Evolutionary conservation across 208 protist species (phyloP).

Genomic region (Herpetomonas samuelpessoai): DNA sequence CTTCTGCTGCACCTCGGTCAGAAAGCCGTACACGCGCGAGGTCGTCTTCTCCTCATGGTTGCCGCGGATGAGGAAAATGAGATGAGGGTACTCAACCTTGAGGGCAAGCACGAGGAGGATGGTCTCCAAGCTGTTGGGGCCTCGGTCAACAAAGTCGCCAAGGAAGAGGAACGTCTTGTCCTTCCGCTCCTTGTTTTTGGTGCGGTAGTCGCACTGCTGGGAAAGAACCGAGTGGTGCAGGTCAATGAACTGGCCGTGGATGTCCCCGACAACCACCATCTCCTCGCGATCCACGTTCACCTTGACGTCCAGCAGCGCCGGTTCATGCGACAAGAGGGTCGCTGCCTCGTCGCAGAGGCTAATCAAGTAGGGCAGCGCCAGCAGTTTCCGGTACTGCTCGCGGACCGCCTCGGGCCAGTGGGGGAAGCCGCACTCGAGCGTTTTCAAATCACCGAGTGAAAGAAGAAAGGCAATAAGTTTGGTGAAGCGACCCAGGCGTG

Average conservation of each 20-base stretch:
- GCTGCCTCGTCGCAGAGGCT: conserved; percentile 35
- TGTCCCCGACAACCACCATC: conserved; percentile 80
- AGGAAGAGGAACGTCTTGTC: conserved; percentile 94
- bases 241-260: conserved; percentile 79
- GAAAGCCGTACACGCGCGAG: conserved; percentile 70
- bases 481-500: conserved; percentile 20
- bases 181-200: conserved; percentile 14
- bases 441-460: conserved; percentile 9
- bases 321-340: conserved; percentile 31
- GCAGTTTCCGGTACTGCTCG: conserved; percentile 14
- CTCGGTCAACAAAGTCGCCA: conserved; percentile 98
- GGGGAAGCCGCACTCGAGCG: conserved; percentile 9
- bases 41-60: conserved; percentile 87
- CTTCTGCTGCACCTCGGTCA: conserved; percentile 39
- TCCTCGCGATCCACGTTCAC: conserved; percentile 27
- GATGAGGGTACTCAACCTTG: conserved; percentile 72
- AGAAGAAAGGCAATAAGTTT: conserved; percentile 32
- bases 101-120: conserved; percentile 80
- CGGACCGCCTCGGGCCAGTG: not conserved
- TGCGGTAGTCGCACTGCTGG: conserved; percentile 16
- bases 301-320: conserved; percentile 31
- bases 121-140: conserved; percentile 44
- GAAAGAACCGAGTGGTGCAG: conserved; percentile 59
- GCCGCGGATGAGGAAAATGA: conserved; percentile 79
- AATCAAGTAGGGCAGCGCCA: conserved; percentile 26